phyloP scores from a whole-genome alignment of 1,139 yeast species.

The Yamadazyma diddensiae region DNA sequence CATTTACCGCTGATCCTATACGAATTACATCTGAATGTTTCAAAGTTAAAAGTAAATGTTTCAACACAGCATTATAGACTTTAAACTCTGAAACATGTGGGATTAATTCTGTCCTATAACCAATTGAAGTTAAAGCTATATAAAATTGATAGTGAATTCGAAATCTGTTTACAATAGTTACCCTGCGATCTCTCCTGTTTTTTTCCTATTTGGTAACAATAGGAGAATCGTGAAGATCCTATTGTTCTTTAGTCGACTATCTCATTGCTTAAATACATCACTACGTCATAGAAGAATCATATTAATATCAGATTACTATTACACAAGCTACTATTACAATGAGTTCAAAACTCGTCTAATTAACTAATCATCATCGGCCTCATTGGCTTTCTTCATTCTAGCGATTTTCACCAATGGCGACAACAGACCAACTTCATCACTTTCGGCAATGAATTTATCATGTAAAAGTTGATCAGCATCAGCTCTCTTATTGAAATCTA shows the following conservation, averaged over 20 bases:
- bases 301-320: not conserved
- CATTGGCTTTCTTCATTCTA: constrained; percentile 60
- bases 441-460: constrained; percentile 69
- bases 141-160: no score
- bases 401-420: constrained; percentile 91
- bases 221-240: not conserved
- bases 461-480: constrained; percentile 71
- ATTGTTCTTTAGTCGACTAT: no score
- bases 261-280: not conserved
- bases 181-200: not conserved
- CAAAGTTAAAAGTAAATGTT: no score
- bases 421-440: constrained; percentile 71
- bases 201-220: not conserved
- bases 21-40: no score
- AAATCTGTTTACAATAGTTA: not conserved
- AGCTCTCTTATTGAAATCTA: constrained; percentile 80
- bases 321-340: constrained; percentile 3
- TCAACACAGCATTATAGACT: no score
- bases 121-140: no score
- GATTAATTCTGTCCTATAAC: no score
- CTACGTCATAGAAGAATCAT: not conserved
- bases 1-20: no score
- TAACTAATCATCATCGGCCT: constrained; percentile 8
- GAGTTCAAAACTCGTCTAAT: not conserved
- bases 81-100: no score